Evolutionary conservation across 2,329 filamentous ascomycete genomes (phyloP).

Genomic region (Alternaria conjuncta): DNA sequence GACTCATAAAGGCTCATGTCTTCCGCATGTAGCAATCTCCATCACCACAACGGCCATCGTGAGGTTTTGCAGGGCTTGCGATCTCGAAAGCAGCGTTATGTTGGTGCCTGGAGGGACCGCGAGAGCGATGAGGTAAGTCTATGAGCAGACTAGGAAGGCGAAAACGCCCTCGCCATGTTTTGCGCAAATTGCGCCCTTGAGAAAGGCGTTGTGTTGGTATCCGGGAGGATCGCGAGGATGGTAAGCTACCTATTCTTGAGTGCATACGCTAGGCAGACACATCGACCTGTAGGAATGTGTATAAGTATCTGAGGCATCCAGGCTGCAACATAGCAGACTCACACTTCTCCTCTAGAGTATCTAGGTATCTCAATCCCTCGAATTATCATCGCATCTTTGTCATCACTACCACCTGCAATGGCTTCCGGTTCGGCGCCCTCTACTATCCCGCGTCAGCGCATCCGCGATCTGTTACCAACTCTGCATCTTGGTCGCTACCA

Average conservation of each 20-base stretch:
- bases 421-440: background rate
- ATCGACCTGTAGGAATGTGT: background rate
- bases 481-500: conserved; percentile 47
- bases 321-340: background rate
- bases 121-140: background rate
- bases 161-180: background rate
- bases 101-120: background rate
- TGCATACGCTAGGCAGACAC: background rate
- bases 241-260: background rate
- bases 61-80: background rate
- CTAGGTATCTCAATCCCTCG: no score
- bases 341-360: background rate
- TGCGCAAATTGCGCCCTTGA: background rate
- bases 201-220: background rate
- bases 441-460: conserved; percentile 35
- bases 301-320: background rate
- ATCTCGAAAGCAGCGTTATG: background rate
- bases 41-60: background rate
- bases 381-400: background rate
- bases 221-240: background rate
- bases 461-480: conserved; percentile 49
- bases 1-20: background rate
- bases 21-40: background rate
- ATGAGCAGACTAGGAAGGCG: background rate
- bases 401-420: conserved; percentile 7